Evolutionary conservation across 805 yeast species (phyloP), one percentile per base, ranked within the genome.

Genomic region (Kluyveromyces aestuarii): DNA sequence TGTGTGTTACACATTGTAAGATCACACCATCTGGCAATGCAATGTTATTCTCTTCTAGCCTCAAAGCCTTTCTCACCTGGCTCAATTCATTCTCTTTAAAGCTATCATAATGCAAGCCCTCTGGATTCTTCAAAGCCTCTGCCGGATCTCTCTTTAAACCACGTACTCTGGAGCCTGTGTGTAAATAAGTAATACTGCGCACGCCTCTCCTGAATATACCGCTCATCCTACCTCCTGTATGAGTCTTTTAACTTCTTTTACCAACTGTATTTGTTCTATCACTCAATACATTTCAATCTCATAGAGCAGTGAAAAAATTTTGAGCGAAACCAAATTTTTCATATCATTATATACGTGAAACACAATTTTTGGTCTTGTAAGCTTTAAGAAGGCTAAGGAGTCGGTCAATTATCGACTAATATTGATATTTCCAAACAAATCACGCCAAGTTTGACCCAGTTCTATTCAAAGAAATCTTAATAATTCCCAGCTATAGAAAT

Each of bases 1-100:
- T 91, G 70, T 91, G 97, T 6, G 97, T 90, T 58, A 90, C 71
- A 39, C 87, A 81, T 69, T 91, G 98, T 52, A 88, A 71, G 19
- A 84, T 68, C 50, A 84, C 55, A 7, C 74, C 73, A 58, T 87
- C 84, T 5, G 83, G 72, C 40, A 90, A 70, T 40, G 71, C 55
- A 11, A 65, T 57, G 18, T 53, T 54, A 47, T 52, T 57, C 40
- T 57, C 48, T 16, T 52, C 50, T n/a, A 65, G 52, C 21, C 58
- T 54, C 44, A 65, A 51, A 10, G 41, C 50, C 6, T 52, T 41
- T 42, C 56, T 54, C n/a, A 64, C 59, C 33, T 50, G 52, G 19
- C 52, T 54, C 9, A 58, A 55, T 58, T 72, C 81, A 51, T 75
- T 71, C 19, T 70, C 71, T 48, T 82, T 77, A 11, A 74, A 69